phyloP scores from a whole-genome alignment of 768 basidiomycete species.

The Tricholoma sp. region DNA sequence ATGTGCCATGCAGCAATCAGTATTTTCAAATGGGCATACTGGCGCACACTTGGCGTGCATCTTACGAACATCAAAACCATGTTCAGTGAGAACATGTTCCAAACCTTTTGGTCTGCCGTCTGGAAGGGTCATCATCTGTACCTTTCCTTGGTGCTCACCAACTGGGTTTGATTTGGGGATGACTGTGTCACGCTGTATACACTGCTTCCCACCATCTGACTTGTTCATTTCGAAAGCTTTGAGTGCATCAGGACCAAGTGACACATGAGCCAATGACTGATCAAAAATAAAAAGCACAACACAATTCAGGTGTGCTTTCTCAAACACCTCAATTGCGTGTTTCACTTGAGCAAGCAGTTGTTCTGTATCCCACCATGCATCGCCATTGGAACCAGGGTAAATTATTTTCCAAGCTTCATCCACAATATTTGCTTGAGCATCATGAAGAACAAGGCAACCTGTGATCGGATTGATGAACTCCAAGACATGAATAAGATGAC shows the following conservation, averaged over 20 bases:
- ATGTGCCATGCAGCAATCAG: constrained; percentile 31
- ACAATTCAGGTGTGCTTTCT: constrained; percentile 12
- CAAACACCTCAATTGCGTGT: constrained; percentile 24
- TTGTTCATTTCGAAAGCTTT: constrained; percentile 29
- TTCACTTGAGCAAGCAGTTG: constrained; percentile 26
- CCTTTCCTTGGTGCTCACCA: constrained; percentile 16
- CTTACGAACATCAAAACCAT: constrained; percentile 29
- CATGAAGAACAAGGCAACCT: constrained; percentile 12
- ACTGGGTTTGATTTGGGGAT: constrained; percentile 25
- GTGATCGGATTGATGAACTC: constrained; percentile 25
- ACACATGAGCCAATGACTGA: background rate
- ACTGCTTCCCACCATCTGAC: constrained; percentile 17
- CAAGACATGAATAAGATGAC: constrained; percentile 28
- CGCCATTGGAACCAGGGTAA: constrained; percentile 23
- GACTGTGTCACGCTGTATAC: constrained; percentile 19
- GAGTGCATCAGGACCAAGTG: constrained; percentile 25
- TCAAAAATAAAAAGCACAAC: too few species aligned
- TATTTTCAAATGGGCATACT: constrained; percentile 27
- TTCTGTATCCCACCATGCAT: constrained; percentile 29
- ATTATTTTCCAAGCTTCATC: constrained; percentile 28
- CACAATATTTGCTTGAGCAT: background rate
- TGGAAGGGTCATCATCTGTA: constrained; percentile 38
- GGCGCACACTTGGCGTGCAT: constrained; percentile 11
- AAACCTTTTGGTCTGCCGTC: too few species aligned
- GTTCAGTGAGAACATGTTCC: constrained; percentile 31